phyloP scores from a whole-genome alignment of 1,284 basidiomycete genomes.

The Ganoderma sinense region DNA sequence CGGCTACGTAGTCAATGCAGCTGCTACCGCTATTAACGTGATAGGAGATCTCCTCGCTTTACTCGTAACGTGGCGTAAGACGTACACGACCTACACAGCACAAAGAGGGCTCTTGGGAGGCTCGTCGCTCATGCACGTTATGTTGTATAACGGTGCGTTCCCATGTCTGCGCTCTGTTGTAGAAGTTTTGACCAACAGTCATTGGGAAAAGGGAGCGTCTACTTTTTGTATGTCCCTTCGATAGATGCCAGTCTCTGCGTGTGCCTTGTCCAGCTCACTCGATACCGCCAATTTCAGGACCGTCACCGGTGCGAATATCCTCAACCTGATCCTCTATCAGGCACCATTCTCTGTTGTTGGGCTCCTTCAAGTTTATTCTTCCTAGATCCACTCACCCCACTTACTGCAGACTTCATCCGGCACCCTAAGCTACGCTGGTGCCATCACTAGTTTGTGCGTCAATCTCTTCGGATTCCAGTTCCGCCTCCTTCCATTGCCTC shows the following conservation, averaged over 20 bases:
- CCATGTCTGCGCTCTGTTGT: neutral
- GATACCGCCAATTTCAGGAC: neutral
- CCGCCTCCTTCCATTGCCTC: neutral
- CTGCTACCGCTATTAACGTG: neutral
- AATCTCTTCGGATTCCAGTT: neutral
- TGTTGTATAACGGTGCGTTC: neutral
- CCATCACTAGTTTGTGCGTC: neutral
- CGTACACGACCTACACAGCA: neutral
- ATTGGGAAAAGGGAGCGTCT: neutral
- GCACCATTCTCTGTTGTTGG: neutral
- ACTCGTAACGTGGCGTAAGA: neutral
- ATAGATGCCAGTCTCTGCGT: neutral
- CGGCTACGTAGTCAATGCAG: neutral
- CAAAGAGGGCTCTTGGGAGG: neutral
- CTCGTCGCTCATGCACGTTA: neutral
- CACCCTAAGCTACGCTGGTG: neutral
- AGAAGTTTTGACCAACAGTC: neutral
- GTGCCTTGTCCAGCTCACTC: neutral
- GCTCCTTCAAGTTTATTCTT: neutral
- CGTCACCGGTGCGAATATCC: neutral
- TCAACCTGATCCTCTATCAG: neutral
- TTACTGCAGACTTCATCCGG: neutral
- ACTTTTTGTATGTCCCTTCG: neutral
- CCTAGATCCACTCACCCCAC: neutral
- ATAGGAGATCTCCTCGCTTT: neutral